phyloP scores from a whole-genome alignment of 495 filamentous ascomycete genomes.

The Penicillium cinerascens region DNA sequence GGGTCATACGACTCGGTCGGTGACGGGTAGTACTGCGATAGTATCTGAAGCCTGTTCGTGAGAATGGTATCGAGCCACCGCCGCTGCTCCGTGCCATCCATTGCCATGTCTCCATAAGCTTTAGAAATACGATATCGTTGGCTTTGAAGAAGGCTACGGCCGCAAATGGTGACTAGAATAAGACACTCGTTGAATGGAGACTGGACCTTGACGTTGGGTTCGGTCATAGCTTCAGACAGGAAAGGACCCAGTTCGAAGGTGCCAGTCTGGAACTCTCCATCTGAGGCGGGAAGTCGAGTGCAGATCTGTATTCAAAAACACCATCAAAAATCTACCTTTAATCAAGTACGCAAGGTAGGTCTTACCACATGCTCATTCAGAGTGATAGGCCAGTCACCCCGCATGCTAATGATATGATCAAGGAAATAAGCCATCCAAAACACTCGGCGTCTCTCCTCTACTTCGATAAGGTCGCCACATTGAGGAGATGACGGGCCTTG shows the following conservation, averaged over 20 bases:
- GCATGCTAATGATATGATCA: slow-evolving; percentile 47
- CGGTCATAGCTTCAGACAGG: slow-evolving; percentile 41
- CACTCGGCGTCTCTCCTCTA: slow-evolving; percentile 46
- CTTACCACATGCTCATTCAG: slow-evolving; percentile 51
- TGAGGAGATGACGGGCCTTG: not conserved
- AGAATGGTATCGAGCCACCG: slow-evolving; percentile 45
- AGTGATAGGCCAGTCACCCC: slow-evolving; percentile 43
- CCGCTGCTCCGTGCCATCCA: slow-evolving; percentile 42
- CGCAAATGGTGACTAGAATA: slow-evolving; percentile 46
- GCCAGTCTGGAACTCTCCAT: slow-evolving; percentile 47
- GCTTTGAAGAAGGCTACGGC: slow-evolving; percentile 41
- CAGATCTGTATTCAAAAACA: slow-evolving; percentile 8
- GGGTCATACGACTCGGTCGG: slow-evolving; percentile 35
- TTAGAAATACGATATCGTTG: slow-evolving; percentile 31
- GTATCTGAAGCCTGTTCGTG: slow-evolving; percentile 29
- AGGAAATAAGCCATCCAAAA: slow-evolving; percentile 57
- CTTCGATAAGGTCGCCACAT: slow-evolving; percentile 12
- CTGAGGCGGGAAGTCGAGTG: slow-evolving; percentile 29
- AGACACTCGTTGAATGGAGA: slow-evolving; percentile 49
- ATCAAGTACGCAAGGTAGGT: not conserved
- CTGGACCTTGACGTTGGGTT: slow-evolving; percentile 20
- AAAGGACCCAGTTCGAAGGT: slow-evolving; percentile 38
- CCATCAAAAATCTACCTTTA: not conserved
- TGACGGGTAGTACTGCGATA: slow-evolving; percentile 11
- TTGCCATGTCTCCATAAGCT: slow-evolving; percentile 20